These are phyloP conservation scores for Cladosporium sp. DNA, from an alignment of 2,329 filamentous ascomycete genomes.

Conservation along the genomic window DNA sequence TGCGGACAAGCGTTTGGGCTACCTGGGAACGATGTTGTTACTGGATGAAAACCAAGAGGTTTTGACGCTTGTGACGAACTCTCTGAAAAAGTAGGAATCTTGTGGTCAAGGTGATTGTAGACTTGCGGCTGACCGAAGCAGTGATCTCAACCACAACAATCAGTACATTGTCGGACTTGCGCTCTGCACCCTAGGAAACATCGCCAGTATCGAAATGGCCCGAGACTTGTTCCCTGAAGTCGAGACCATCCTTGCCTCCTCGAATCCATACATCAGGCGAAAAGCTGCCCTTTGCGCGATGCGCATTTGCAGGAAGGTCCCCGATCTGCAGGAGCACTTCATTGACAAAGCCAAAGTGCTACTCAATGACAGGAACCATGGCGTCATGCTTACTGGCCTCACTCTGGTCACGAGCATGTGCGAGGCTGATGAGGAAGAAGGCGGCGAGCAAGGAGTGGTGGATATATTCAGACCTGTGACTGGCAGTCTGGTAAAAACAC, in stretches of 20 bases:
- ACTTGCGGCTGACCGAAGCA: conserved; percentile 32
- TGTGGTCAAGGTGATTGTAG: background rate
- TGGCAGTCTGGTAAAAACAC: conserved; percentile 76
- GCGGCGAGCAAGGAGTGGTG: conserved; percentile 79
- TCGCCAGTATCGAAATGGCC: conserved; percentile 97
- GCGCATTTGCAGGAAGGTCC: conserved; percentile 97
- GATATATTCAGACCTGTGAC: conserved; percentile 86
- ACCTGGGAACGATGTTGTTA: conserved; percentile 90
- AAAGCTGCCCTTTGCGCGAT: conserved; percentile 99
- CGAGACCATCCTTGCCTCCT: conserved; percentile 81
- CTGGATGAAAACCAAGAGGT: conserved; percentile 99
- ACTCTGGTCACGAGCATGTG: conserved; percentile 89
- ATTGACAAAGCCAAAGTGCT: conserved; percentile 86
- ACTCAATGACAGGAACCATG: conserved; percentile 89
- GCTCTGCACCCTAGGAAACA: conserved; percentile 93
- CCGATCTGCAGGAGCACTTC: conserved; percentile 95
- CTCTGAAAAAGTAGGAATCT: conserved; percentile 72
- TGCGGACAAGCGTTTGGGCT: conserved; percentile 92
- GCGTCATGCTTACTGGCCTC: conserved; percentile 84
- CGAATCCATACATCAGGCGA: conserved; percentile 95
- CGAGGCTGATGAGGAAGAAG: conserved; percentile 88
- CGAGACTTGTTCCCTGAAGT: conserved; percentile 94
- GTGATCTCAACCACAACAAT: conserved; percentile 93
- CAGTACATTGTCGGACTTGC: conserved; percentile 97
- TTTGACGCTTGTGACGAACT: conserved; percentile 93